Percentiles rank a stretch among this genome's conserved stretches.
Evolutionary conservation across 164 flowering plant species (phyloP).

Genomic region (Piper betle): DNA sequence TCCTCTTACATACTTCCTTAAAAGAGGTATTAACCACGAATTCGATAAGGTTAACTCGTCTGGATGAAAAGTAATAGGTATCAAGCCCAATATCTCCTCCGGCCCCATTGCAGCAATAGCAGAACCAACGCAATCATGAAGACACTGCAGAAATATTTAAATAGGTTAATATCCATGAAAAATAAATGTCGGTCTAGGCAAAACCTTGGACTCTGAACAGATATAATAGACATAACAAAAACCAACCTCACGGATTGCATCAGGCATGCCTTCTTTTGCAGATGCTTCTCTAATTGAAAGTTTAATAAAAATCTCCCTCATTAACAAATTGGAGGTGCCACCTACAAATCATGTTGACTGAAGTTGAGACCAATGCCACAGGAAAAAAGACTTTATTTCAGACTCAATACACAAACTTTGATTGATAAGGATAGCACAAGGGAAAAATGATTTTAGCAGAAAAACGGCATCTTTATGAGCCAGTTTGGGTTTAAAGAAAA

Average conservation of each 20-base stretch:
- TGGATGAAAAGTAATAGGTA: slow-evolving; percentile 47
- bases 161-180: not conserved
- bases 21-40: slow-evolving; percentile 74
- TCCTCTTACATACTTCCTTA: slow-evolving; percentile 49
- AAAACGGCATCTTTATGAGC: too few species aligned
- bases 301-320: slow-evolving; percentile 45
- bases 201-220: not conserved
- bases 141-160: slow-evolving; percentile 42
- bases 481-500: too few species aligned
- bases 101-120: slow-evolving; percentile 89
- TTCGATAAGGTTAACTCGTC: slow-evolving; percentile 44
- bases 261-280: slow-evolving; percentile 18
- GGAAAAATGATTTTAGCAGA: too few species aligned
- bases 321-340: slow-evolving; percentile 25
- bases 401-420: not conserved
- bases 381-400: not conserved
- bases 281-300: slow-evolving; percentile 40
- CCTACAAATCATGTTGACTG: slow-evolving; percentile 29
- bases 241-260: not conserved
- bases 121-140: slow-evolving; percentile 69
- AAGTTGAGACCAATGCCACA: not conserved
- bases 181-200: not conserved
- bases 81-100: slow-evolving; percentile 44
- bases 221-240: not conserved
- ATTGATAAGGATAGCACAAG: too few species aligned